A percentile compares a stretch with the other conserved stretches of the same genome.
These are phyloP conservation scores for Cantharellus cinnabarinus DNA, from an alignment of 768 basidiomycete species.

Conservation along the genomic window DNA sequence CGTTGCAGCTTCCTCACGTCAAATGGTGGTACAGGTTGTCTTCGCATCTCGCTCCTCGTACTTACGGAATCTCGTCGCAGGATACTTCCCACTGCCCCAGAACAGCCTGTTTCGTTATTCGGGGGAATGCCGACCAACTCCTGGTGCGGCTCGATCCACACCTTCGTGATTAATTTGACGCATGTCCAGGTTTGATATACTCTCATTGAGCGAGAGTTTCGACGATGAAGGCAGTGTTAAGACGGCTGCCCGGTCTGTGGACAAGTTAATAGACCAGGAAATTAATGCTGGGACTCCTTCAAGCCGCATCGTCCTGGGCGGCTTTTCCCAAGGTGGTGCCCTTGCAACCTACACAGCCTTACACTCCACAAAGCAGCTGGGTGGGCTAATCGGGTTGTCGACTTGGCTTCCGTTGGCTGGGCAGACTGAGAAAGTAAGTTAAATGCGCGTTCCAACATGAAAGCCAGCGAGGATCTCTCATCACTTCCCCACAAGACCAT, in stretches of 20 bases:
- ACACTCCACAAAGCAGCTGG: neutral
- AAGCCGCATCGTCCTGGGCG: slow-evolving; percentile 61
- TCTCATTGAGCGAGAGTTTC: neutral
- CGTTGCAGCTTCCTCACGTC: neutral
- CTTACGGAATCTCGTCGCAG: neutral
- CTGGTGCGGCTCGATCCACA: neutral
- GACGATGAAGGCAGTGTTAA: slow-evolving; percentile 73
- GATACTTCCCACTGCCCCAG: neutral
- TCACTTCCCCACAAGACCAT: neutral
- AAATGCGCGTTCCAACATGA: too few species aligned
- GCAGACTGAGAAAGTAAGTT: neutral
- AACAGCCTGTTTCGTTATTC: neutral
- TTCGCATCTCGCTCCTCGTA: too few species aligned
- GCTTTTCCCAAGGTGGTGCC: slow-evolving; percentile 20
- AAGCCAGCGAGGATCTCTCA: too few species aligned
- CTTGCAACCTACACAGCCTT: neutral
- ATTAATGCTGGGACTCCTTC: slow-evolving; percentile 47
- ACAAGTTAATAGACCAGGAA: slow-evolving; percentile 52
- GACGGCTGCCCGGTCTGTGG: slow-evolving; percentile 36
- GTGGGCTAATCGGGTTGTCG: neutral
- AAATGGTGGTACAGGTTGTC: neutral
- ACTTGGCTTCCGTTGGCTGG: neutral
- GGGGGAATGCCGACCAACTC: neutral
- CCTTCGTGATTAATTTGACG: neutral
- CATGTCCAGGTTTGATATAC: neutral